Conservation (phyloP, 176 grass and related monocot species). For the Cenchrus americanus region DNA sequence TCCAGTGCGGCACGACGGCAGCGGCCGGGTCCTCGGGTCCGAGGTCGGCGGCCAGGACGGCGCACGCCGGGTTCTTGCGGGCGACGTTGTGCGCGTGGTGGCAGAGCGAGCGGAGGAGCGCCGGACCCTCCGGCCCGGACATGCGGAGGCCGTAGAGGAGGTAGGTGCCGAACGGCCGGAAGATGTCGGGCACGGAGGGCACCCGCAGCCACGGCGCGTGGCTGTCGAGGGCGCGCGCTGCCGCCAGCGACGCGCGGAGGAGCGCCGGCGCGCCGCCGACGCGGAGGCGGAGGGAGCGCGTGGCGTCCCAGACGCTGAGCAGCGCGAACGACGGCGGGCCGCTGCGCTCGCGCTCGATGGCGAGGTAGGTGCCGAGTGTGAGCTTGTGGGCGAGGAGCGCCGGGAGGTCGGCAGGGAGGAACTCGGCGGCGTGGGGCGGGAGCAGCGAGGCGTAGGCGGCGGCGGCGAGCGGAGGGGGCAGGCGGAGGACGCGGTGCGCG, state of each 20-base stretch:
- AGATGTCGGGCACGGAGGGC: slow-evolving; percentile 70
- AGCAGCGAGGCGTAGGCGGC: slow-evolving; percentile 56
- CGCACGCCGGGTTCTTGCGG: slow-evolving; percentile 48
- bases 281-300: slow-evolving; percentile 61
- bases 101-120: slow-evolving; percentile 58
- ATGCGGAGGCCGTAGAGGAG: slow-evolving; percentile 76
- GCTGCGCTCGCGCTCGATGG: slow-evolving; percentile 44
- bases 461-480: slow-evolving; percentile 52
- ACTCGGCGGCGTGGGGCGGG: slow-evolving; percentile 46
- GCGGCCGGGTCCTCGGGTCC: slow-evolving; percentile 46
- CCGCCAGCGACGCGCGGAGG: slow-evolving; percentile 52
- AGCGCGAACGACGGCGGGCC: slow-evolving; percentile 54
- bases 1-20: slow-evolving; percentile 66
- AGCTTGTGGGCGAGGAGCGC: slow-evolving; percentile 70
- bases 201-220: slow-evolving; percentile 61
- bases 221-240: slow-evolving; percentile 59
- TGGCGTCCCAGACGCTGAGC: slow-evolving; percentile 73
- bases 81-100: slow-evolving; percentile 70
- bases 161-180: slow-evolving; percentile 71
- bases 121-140: slow-evolving; percentile 49
- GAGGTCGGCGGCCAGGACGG: slow-evolving; percentile 67
- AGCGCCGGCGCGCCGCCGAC: slow-evolving; percentile 45
- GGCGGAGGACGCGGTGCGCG: slow-evolving; percentile 52
- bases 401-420: slow-evolving; percentile 69
- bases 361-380: slow-evolving; percentile 71